Base-by-base conservation (phyloP, 768 basidiomycete genomes). In the Gyrodon lividus region DNA sequence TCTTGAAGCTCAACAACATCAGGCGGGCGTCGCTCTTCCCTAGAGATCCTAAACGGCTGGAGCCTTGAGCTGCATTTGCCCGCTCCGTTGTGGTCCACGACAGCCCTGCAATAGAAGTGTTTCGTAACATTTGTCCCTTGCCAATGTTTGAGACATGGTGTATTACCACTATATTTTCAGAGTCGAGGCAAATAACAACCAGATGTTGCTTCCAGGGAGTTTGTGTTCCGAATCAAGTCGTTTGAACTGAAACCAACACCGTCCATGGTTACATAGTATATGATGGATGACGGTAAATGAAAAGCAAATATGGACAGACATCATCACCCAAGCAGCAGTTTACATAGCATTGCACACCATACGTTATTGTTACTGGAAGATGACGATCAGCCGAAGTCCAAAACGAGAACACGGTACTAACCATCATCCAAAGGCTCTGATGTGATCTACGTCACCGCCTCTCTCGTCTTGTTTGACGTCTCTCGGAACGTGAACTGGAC, bases 1-100 rank as follows among this genome's bases (percentile, higher is more conserved):
- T 94, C 83, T 75, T 99, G 69, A 95, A 96, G 74, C 79, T 99
- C 56, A 90, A 89, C 75, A 97, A 98, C 76, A 94, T 98, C 64
- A 80, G 96, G 45, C 77, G 92, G 44, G 94, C 92, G 22, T 89
- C 89, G 22, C 66, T 98, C 65, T 98, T 98, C 85, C 97, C 97
- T 13, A 82, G 97, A 63, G 97, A 98, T 74, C 97, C 97, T 50
- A 96, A 93, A 75, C 79, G 96, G 51, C 75, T 98, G 59, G 89
- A 91, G 59, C 95, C 95, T 38, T 98, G 71, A 74, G 9, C 31
- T 31, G 19, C 9, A 46, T 23, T 14, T 13, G 13, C 20, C n/a
- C 14, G 14, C 3, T 2, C 16, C 17, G 4, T 12, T 17, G 16
- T 33, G 2, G 9, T 3, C 23, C 22, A 40, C 24, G 4, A 14